Evolutionary conservation across 169 alveolate species (phyloP), one percentile per base, ranked within the genome.

Genomic region (Cryptosporidium parvum): DNA sequence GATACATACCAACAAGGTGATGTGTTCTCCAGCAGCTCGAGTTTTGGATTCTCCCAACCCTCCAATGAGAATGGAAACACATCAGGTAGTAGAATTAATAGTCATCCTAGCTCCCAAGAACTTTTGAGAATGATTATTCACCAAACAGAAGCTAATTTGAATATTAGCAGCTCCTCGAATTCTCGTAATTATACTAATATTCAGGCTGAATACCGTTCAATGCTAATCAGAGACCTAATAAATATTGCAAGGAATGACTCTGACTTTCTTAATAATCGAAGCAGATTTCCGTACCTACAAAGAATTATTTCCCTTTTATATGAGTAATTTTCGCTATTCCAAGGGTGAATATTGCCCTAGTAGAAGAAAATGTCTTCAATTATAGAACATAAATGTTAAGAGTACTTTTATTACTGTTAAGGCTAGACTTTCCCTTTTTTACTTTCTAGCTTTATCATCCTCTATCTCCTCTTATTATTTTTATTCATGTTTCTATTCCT

Each of bases 111-210:
- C 2, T 37, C 89, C 31, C 59, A 45, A 48, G 89, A 80, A 42
- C 39, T 80, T 3, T 26, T 80, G 6, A 59, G 75, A 61, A 61
- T 51, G 37, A 42, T 80, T 29, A 48, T 80, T 39, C 89, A 67
- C 37, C 89, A 80, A 62, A 80, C 89, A 10, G 89, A 80, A 48
- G 73, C 89, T 14, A 80, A 62, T 23, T 26, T 80, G 4, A 80
- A 80, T 23, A 21, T 80, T 29, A 33, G 51, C 48, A 14, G 16
- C 35, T 42, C 72, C 2, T 31, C 23, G 16, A 31, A 52, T 12
- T 26, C 75, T 8, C 14, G 51, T 21, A 67, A 42, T 37, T 53
- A 42, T 70, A 44, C n/a, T 1, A 65, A 80, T 80, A 35, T 80
- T 3, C 61, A 62, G 35, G 62, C 16, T 35, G 73, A 59, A 31